A percentile compares a stretch with the other conserved stretches of the same genome.
Conservation (phyloP, 2,329 filamentous ascomycete species). For the Claviceps lovelessii region DNA sequence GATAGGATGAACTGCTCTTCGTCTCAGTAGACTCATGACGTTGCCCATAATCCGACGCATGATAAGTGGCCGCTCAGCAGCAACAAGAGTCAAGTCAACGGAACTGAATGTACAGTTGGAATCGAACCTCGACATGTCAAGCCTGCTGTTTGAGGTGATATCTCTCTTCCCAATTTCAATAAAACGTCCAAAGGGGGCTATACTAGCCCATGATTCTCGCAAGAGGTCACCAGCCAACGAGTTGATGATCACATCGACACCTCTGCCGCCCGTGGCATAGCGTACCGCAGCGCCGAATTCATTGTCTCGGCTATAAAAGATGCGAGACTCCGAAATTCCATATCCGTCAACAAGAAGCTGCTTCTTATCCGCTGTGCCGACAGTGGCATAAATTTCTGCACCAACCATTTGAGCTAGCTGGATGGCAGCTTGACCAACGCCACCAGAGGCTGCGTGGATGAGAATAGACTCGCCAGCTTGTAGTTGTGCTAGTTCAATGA, state of each 20-base stretch:
- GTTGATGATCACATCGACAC: conserved; percentile 57
- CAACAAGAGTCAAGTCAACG: conserved; percentile 30
- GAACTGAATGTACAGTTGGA: conserved; percentile 32
- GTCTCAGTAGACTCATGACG: conserved; percentile 21
- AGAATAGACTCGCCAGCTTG: conserved; percentile 18
- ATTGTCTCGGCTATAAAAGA: conserved; percentile 15
- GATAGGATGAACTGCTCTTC: conserved; percentile 21
- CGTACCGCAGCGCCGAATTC: conserved; percentile 10
- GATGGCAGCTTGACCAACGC: conserved; percentile 17
- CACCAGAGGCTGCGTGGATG: conserved; percentile 17
- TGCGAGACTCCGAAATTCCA: conserved; percentile 19
- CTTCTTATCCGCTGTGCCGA: conserved; percentile 15
- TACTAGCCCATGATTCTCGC: conserved; percentile 27
- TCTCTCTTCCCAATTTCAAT: conserved; percentile 29
- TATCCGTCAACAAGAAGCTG: conserved; percentile 17
- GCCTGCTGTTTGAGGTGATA: conserved; percentile 22
- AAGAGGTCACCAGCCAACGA: conserved; percentile 16
- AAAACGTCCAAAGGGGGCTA: conserved; percentile 29
- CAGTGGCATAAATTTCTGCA: conserved; percentile 17
- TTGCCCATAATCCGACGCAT: conserved; percentile 19
- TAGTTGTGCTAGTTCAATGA: conserved; percentile 13
- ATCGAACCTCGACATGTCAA: conserved; percentile 35
- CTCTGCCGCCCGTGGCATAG: conserved; percentile 26
- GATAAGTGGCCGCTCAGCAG: conserved; percentile 22
- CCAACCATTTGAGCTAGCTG: conserved; percentile 11